Base-by-base conservation (phyloP, 140 eudicot genomes). In the Stevia rebaudiana region DNA sequence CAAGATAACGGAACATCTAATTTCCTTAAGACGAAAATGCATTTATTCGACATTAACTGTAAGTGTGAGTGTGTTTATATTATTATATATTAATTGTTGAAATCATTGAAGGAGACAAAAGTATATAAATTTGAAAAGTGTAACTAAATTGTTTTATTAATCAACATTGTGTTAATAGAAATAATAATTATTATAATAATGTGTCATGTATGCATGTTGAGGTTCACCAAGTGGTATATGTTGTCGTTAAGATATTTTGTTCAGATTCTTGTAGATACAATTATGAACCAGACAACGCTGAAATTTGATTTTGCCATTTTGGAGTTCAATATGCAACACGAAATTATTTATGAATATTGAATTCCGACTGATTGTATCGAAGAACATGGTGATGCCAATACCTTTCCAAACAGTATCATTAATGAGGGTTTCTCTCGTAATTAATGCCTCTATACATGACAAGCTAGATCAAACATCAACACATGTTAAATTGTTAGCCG, bases 221-320 rank as follows among this genome's bases (percentile, higher is more conserved):
- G 61, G 21, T 28, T 39, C 61, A 24, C 42, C 62, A 55, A 55
- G n/a, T 30, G 24, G 62, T 25, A 55, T 30, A 30, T 55, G 62
- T 55, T 55, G 62, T 53, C 39, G 19, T 55, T 55, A 55, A 55
- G 61, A 15, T 55, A 55, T 55, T 28, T 22, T 54, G 40, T 52
- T 3, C 60, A 24, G n/a, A 53, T 23, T 24, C 36, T 53, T 23
- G 31, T 5, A 28, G 55, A 48, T 48, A 48, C 55, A 18, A 8
- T n/a, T n/a, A n/a, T n/a, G n/a, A n/a, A n/a, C n/a, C n/a, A n/a
- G n/a, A n/a, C n/a, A n/a, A n/a, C n/a, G n/a, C n/a, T n/a, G n/a
- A n/a, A n/a, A n/a, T n/a, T n/a, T n/a, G n/a, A n/a, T n/a, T 18
- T 2, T 48, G 18, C 19, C 1, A 6, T 6, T 46, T 44, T 44